Evolutionary conservation across 169 alveolate species (phyloP), one percentile per base, ranked within the genome.

Genomic region (Theileria orientalis): DNA sequence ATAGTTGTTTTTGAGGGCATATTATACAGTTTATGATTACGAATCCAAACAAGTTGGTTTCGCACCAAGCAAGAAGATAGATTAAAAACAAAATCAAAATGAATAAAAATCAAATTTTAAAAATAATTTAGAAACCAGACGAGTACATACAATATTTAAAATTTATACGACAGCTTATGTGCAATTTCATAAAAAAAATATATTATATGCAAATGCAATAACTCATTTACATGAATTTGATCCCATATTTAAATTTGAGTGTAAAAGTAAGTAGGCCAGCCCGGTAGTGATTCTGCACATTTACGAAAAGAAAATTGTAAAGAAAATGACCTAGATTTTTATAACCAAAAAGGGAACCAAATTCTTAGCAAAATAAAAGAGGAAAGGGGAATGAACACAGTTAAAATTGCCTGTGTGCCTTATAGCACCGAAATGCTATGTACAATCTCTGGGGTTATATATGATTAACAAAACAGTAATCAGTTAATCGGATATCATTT

Each of bases 11-110:
- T 74, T 87, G 27, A 64, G 89, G 41, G 75, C 87, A 19, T 87
- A 83, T 69, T 87, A 87, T 32, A 87, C 93, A n/a, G 89, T 87
- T 49, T 87, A 80, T 67, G 93, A 87, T 64, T 83, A 78, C 64
- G 93, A 87, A 33, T 76, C 83, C 76, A 69, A 83, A 52, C 86
- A 83, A 60, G 76, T 87, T 41, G 93, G 93, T 32, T 87, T 87
- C 76, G 86, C 82, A 29, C 79, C 90, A 33, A 87, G 91, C 61
- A 72, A 60, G 52, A 29, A 41, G 44, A 62, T 25, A n/a, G 37
- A 33, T 23, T 63, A 37, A 29, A 57, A 47, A 47, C 57, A 47
- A 3, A 47, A n/a, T 21, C 16, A 9, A 47, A 47, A 47, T 47
- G 21, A 47, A 47, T 47, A 47, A 47, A 47, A 27, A 47, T 5